Base-by-base conservation (phyloP, 345 rosid species). In the Iberis pinnata region DNA sequence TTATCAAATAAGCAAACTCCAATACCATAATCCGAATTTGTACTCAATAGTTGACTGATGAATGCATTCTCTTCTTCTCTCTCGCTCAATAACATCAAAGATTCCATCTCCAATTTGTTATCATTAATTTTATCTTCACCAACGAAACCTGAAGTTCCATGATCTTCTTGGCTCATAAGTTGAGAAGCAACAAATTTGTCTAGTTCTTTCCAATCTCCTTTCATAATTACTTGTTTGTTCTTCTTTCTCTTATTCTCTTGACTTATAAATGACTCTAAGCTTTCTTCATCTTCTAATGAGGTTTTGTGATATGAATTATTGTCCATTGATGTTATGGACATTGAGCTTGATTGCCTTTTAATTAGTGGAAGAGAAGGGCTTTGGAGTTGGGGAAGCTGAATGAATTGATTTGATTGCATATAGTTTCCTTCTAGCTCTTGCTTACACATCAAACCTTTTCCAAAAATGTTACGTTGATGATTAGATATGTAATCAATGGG, bases 141-240 rank as follows among this genome's bases (percentile, higher is more conserved):
- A 22, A 58, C 71, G 35, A 72, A 66, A 64, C 60, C 46, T 4
- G 81, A 67, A 48, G 57, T 25, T 49, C 59, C 72, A 51, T 67
- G 25, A 22, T 22, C 82, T 56, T 81, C 93, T 40, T 84, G 92
- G 56, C 89, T 89, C 69, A 56, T 64, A 7, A 86, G 48, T 57
- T 89, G 95, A 6, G 97, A 83, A n/a, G 93, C 97, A 40, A 89
- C 95, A 54, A 89, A 86, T 77, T 80, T 83, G 62, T 89, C 97
- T 13, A 86, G 72, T 2, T 78, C 81, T 69, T 93, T 81, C 97
- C 97, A 89, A 19, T 85, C 95, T 36, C 60, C 95, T 0, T 76
- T 76, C 61, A 80, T 84, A 45, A 38, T 52, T 24, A 43, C 36
- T 32, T 50, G 50, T 18, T 37, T 64, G 36, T 56, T 69, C 62